Conservation (phyloP, 768 basidiomycete species). For the Lactarius pseudohatsudake region DNA sequence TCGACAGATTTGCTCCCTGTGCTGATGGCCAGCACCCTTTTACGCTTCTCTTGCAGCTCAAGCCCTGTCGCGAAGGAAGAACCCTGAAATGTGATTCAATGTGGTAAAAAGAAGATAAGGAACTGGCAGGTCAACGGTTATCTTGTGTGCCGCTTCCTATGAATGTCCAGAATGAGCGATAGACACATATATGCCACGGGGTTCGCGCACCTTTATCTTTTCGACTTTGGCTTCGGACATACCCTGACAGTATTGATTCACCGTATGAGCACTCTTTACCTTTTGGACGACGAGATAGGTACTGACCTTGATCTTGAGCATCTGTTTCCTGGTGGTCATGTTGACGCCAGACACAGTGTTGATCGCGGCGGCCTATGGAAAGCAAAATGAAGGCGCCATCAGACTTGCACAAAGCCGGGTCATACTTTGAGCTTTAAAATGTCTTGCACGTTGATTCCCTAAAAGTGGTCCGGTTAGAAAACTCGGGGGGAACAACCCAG, state of each 20-base stretch:
- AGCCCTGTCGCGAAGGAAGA: slow-evolving; percentile 90
- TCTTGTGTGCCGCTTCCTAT: slow-evolving; percentile 89
- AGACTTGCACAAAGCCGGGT: slow-evolving; percentile 17
- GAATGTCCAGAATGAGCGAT: not conserved
- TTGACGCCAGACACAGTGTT: slow-evolving; percentile 85
- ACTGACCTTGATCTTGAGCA: slow-evolving; percentile 89
- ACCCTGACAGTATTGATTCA: slow-evolving; percentile 50
- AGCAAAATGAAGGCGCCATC: slow-evolving; percentile 14
- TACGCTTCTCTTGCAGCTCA: slow-evolving; percentile 85
- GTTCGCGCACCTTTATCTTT: slow-evolving; percentile 74
- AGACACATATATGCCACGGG: slow-evolving; percentile 19
- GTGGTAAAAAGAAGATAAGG: slow-evolving; percentile 1
- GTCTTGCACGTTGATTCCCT: slow-evolving; percentile 97
- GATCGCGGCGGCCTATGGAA: slow-evolving; percentile 65
- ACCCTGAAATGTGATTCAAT: slow-evolving; percentile 49
- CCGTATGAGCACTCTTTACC: slow-evolving; percentile 5
- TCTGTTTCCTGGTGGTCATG: slow-evolving; percentile 86
- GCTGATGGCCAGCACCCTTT: slow-evolving; percentile 77
- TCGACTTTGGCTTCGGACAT: slow-evolving; percentile 98
- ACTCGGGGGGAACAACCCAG: not conserved
- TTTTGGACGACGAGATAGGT: not conserved
- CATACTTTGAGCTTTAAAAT: slow-evolving; percentile 86
- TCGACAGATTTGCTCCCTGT: slow-evolving; percentile 94
- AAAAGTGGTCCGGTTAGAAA: slow-evolving; percentile 7
- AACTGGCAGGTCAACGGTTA: slow-evolving; percentile 51